Base-by-base conservation (phyloP, 306 rosid genomes). In the Vigna mungo region DNA sequence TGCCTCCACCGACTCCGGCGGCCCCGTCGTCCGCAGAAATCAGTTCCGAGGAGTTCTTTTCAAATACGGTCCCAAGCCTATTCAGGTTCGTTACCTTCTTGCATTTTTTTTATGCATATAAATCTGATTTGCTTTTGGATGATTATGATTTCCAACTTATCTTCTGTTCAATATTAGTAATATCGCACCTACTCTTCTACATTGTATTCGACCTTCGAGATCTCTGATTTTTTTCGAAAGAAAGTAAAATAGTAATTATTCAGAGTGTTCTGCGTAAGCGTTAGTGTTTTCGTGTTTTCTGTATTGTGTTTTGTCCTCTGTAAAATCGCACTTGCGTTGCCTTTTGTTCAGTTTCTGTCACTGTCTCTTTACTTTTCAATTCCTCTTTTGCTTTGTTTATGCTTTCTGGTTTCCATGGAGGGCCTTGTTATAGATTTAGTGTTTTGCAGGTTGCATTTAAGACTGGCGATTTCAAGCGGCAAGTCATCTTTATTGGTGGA, bases 401-500 rank as follows among this genome's bases (percentile, higher is more conserved):
- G 3, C 43, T 44, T 75, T 68, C 54, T 39, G 66, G 20, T 39
- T 61, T 60, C 39, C n/a, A 1, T 39, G 17, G 59, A 49, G 43
- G 56, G 73, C 51, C 36, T 55, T 37, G 37, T 71, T 80, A 76
- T 61, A 20, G 25, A 36, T 80, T 46, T 30, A 25, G 51, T 71
- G 61, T 52, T 70, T 48, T 85, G 66, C 89, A 96, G 99, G 99
- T 92, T 87, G 99, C 99, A 2, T 92, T 96, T 83, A 92, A 92
- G 84, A 88, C 96, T 15, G 98, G 99, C 15, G 96, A 96, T 82
- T 91, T 81, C 82, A 88, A 84, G 65, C 96, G 91, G 68, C 99
- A 96, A 81, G 91, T 96, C 68, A 89, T 96, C 70, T 92, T 96
- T 76, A 91, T 96, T 71, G 99, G 99, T 78, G 99, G 99, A 84